Conservation (phyloP, 257 asterid genomes). For the Penstemon davidsonii region DNA sequence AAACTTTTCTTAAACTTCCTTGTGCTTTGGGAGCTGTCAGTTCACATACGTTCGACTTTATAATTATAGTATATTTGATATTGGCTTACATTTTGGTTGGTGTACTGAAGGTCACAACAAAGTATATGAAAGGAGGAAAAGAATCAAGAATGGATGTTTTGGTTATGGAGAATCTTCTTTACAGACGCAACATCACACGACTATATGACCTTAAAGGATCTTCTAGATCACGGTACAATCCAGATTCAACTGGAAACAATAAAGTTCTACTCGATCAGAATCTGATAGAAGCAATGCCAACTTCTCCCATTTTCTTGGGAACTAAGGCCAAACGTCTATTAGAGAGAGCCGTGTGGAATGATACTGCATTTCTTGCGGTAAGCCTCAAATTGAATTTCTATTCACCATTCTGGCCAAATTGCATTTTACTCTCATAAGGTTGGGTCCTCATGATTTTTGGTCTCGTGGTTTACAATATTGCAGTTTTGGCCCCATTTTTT, state of each 20-base stretch:
- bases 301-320: constrained; percentile 85
- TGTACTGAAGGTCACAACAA: constrained; percentile 53
- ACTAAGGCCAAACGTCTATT: constrained; percentile 67
- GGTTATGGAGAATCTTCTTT: constrained; percentile 91
- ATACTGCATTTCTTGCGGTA: constrained; percentile 85
- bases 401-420: background rate
- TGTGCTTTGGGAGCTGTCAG: constrained; percentile 12
- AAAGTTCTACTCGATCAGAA: constrained; percentile 85
- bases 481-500: too few species aligned
- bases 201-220: constrained; percentile 88
- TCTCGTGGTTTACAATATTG: too few species aligned
- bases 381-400: constrained; percentile 35
- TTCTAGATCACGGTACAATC: constrained; percentile 69
- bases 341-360: constrained; percentile 89
- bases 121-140: constrained; percentile 72
- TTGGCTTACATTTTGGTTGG: constrained; percentile 30
- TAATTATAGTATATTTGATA: background rate
- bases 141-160: constrained; percentile 73
- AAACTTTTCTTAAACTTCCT: constrained; percentile 15
- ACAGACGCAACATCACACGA: constrained; percentile 59
- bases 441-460: too few species aligned
- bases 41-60: constrained; percentile 2
- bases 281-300: constrained; percentile 77
- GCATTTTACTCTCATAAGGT: too few species aligned
- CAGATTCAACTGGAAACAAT: constrained; percentile 81